A percentile compares a stretch with the other conserved stretches of the same genome.
phyloP scores from a whole-genome alignment of 2,329 filamentous ascomycete species.

The Colletotrichum acutatum region DNA sequence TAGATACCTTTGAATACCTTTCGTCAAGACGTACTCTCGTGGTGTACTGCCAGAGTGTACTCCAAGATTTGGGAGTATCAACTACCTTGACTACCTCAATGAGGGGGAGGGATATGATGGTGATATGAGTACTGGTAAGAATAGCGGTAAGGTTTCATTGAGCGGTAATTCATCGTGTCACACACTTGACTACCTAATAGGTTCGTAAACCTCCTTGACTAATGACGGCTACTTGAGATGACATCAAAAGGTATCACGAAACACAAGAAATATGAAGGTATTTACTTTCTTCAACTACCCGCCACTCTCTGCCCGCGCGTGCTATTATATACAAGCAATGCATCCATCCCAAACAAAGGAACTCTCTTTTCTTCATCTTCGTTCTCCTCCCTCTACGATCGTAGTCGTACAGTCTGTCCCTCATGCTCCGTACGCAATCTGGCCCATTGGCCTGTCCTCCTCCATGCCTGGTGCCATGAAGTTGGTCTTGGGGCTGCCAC shows the following conservation, averaged over 20 bases:
- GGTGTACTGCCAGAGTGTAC: too few species aligned
- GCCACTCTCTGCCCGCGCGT: constrained; percentile 36
- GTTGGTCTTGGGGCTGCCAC: constrained; percentile 81
- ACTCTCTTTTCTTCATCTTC: constrained; percentile 44
- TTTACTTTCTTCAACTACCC: constrained; percentile 37
- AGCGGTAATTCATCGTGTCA: too few species aligned
- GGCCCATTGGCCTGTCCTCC: constrained; percentile 70
- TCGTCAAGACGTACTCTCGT: too few species aligned
- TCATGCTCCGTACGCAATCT: constrained; percentile 69
- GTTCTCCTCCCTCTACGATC: constrained; percentile 40
- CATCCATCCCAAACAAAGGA: constrained; percentile 45
- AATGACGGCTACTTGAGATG: too few species aligned
- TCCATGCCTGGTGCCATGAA: constrained; percentile 79
- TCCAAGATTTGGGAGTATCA: too few species aligned
- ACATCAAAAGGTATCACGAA: background rate
- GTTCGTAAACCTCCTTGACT: too few species aligned
- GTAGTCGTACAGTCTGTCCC: constrained; percentile 45
- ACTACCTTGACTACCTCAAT: too few species aligned
- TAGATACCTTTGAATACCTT: too few species aligned
- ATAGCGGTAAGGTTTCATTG: too few species aligned
- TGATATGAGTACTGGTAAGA: too few species aligned
- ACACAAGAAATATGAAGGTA: constrained; percentile 24
- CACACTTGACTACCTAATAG: too few species aligned
- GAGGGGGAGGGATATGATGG: too few species aligned
- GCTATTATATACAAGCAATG: constrained; percentile 53